Conservation (phyloP, 2,329 filamentous ascomycete genomes). For the Elsinoe perseae region DNA sequence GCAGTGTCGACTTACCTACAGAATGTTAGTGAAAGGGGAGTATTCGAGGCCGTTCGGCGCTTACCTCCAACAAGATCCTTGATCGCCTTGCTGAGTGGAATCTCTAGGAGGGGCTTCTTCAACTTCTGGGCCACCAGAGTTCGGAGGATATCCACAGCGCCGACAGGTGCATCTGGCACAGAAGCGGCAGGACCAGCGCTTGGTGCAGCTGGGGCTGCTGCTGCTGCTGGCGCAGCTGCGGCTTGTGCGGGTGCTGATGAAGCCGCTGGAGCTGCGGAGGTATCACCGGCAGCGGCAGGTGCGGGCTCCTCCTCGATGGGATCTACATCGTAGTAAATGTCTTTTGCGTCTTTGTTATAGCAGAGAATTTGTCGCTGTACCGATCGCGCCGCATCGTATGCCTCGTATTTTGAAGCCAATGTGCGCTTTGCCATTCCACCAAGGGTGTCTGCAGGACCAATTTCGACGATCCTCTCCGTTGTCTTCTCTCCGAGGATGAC, state of each 20-base stretch:
- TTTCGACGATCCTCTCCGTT: slow-evolving; percentile 94
- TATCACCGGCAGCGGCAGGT: slow-evolving; percentile 43
- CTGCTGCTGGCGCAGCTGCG: slow-evolving; percentile 46
- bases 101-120: slow-evolving; percentile 83
- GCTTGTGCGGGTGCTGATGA: slow-evolving; percentile 45
- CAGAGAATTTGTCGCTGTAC: slow-evolving; percentile 95
- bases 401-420: slow-evolving; percentile 93
- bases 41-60: slow-evolving; percentile 26
- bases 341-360: slow-evolving; percentile 98
- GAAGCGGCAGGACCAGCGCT: slow-evolving; percentile 79
- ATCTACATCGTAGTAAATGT: slow-evolving; percentile 99
- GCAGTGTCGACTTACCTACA: slow-evolving; percentile 89
- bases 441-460: slow-evolving; percentile 92
- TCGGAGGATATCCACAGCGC: slow-evolving; percentile 82
- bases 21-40: slow-evolving; percentile 1
- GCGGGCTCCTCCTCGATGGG: slow-evolving; percentile 79
- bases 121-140: slow-evolving; percentile 91
- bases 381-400: slow-evolving; percentile 93
- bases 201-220: slow-evolving; percentile 52
- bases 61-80: slow-evolving; percentile 95
- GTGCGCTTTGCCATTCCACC: slow-evolving; percentile 97
- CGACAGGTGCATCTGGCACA: slow-evolving; percentile 77
- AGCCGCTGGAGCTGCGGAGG: slow-evolving; percentile 37
- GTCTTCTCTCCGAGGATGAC: slow-evolving; percentile 94
- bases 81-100: slow-evolving; percentile 92